These are phyloP conservation scores for Meyerozyma smithsonii DNA, from an alignment of 1,139 yeast genomes.

Conservation along the genomic window DNA sequence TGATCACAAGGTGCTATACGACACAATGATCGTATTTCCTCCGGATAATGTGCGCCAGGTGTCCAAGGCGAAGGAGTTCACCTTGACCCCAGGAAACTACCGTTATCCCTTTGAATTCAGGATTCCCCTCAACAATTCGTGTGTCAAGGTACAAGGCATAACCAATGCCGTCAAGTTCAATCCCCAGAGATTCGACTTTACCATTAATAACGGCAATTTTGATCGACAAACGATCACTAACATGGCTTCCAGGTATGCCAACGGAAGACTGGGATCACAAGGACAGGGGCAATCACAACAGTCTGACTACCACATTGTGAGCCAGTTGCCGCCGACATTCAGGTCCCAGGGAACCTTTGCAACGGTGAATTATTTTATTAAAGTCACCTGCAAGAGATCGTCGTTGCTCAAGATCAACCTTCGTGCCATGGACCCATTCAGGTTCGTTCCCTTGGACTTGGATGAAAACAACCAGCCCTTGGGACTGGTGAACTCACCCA, in stretches of 20 bases:
- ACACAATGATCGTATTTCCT: constrained; percentile 55
- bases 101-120: constrained; percentile 52
- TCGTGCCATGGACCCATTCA: constrained; percentile 46
- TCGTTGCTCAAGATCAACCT: constrained; percentile 48
- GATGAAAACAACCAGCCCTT: constrained; percentile 24
- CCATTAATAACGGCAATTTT: constrained; percentile 34
- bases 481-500: constrained; percentile 16
- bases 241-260: constrained; percentile 18
- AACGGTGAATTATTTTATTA: constrained; percentile 47
- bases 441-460: constrained; percentile 50
- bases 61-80: constrained; percentile 48
- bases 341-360: constrained; percentile 45
- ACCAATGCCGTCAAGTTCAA: constrained; percentile 37
- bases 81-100: constrained; percentile 58
- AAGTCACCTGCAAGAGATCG: constrained; percentile 56
- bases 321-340: constrained; percentile 55
- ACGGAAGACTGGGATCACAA: constrained; percentile 2
- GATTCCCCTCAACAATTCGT: constrained; percentile 48
- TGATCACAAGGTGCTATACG: constrained; percentile 53
- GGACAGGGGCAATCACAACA: constrained; percentile 1
- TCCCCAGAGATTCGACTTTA: constrained; percentile 26
- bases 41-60: constrained; percentile 50
- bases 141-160: constrained; percentile 41
- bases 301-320: constrained; percentile 32
- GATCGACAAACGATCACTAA: constrained; percentile 16